phyloP scores from a whole-genome alignment of 2,329 filamentous ascomycete species.

The Ophiocordyceps camponoti-saundersi region DNA sequence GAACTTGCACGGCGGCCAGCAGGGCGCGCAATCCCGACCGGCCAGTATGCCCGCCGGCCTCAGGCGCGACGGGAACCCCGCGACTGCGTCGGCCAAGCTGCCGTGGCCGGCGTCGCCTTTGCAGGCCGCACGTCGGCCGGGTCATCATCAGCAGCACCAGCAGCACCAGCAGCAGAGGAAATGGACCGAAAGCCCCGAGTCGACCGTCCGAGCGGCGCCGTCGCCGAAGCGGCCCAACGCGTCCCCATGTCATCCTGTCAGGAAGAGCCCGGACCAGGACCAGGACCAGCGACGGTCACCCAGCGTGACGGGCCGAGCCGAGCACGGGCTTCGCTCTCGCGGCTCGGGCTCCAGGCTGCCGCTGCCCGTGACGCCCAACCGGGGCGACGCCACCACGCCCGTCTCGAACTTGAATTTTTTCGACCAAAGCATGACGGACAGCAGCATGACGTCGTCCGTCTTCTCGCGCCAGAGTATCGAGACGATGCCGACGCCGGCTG shows the following conservation, averaged over 20 bases:
- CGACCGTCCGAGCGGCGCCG: too few species aligned
- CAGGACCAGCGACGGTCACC: conserved; percentile 6
- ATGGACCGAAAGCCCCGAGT: background rate
- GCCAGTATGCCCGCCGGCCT: conserved; percentile 1
- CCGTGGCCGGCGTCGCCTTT: too few species aligned
- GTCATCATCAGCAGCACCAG: too few species aligned
- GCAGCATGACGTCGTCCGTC: conserved; percentile 24
- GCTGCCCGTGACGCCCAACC: conserved; percentile 18
- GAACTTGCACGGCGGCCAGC: conserved; percentile 3
- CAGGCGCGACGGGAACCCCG: background rate
- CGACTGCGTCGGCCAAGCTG: background rate
- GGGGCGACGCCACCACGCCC: conserved; percentile 16
- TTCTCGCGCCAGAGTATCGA: conserved; percentile 20
- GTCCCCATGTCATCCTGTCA: background rate
- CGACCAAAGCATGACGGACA: conserved; percentile 23
- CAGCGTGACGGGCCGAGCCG: conserved; percentile 9
- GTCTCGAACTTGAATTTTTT: conserved; percentile 7
- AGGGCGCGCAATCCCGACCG: conserved; percentile 6
- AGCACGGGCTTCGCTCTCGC: conserved; percentile 15
- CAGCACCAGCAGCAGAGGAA: background rate
- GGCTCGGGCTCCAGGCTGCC: conserved; percentile 21
- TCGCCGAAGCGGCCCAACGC: too few species aligned
- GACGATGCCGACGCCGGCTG: conserved; percentile 14
- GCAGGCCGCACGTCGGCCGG: too few species aligned
- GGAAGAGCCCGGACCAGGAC: too few species aligned